Percentiles rank a stretch among this genome's conserved stretches.
Evolutionary conservation across 2,329 filamentous ascomycete species (phyloP).

Genomic region (Aspergillus luchuensis): DNA sequence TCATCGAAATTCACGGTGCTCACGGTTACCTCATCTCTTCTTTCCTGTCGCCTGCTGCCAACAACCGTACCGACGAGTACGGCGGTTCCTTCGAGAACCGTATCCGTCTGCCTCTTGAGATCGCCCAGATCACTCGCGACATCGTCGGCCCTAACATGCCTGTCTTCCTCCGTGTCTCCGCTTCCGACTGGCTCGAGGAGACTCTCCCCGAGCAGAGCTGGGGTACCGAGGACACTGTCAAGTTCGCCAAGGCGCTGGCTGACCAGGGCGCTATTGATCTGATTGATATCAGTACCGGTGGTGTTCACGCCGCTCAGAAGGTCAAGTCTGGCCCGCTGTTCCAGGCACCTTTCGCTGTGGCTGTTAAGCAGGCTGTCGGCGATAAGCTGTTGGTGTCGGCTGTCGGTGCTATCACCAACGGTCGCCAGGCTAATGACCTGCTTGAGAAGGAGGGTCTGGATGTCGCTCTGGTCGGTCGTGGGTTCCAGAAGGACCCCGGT

Average conservation of each 20-base stretch:
- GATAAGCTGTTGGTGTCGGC: slow-evolving; percentile 70
- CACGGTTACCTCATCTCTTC: slow-evolving; percentile 75
- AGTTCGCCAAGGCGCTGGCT: slow-evolving; percentile 68
- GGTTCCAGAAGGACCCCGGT: slow-evolving; percentile 80
- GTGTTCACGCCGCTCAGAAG: slow-evolving; percentile 59
- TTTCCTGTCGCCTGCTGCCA: slow-evolving; percentile 71
- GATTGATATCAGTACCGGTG: slow-evolving; percentile 78
- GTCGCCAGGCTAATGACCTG: slow-evolving; percentile 67
- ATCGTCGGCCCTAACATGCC: slow-evolving; percentile 69
- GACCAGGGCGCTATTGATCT: slow-evolving; percentile 72
- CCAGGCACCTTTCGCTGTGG: slow-evolving; percentile 72
- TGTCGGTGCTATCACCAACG: slow-evolving; percentile 73
- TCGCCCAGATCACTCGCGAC: slow-evolving; percentile 63
- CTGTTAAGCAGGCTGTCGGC: slow-evolving; percentile 72
- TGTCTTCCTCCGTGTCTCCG: slow-evolving; percentile 71
- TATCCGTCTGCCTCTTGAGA: slow-evolving; percentile 66
- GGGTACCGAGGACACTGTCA: slow-evolving; percentile 65
- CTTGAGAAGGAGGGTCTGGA: slow-evolving; percentile 60
- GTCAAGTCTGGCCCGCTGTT: slow-evolving; percentile 61
- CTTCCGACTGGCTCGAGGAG: slow-evolving; percentile 73
- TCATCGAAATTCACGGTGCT: slow-evolving; percentile 77
- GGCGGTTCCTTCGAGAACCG: slow-evolving; percentile 63
- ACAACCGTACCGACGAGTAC: slow-evolving; percentile 64
- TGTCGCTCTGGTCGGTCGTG: slow-evolving; percentile 70
- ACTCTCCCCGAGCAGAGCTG: slow-evolving; percentile 62